Evolutionary conservation across 495 filamentous ascomycete genomes (phyloP).

Genomic region (Extremus antarcticus): DNA sequence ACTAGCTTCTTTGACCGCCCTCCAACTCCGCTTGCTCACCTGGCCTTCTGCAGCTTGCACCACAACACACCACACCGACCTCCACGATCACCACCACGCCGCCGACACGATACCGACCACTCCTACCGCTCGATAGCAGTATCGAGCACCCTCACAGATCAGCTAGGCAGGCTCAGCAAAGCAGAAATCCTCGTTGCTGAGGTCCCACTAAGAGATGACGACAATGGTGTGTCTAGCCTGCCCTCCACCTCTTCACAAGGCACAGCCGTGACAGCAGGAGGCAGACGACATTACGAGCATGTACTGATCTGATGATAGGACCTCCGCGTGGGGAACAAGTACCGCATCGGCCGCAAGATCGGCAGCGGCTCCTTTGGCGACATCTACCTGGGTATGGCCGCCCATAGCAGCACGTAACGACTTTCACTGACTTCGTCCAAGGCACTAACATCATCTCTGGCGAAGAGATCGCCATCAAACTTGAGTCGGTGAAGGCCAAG

Average conservation of each 20-base stretch:
- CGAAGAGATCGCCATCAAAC: constrained; percentile 99
- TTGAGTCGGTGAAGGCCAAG: constrained; percentile 99
- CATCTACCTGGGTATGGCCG: constrained; percentile 77
- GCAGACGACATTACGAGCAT: not conserved
- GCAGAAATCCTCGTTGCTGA: constrained; percentile 7
- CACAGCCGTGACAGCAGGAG: not conserved
- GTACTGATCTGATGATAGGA: constrained; percentile 47
- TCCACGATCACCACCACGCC: not conserved
- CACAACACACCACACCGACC: constrained; percentile 1
- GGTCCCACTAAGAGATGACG: constrained; percentile 17
- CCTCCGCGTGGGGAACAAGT: constrained; percentile 99
- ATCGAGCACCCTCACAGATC: constrained; percentile 7
- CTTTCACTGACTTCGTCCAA: constrained; percentile 25
- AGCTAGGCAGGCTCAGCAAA: not conserved
- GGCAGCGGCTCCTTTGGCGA: constrained; percentile 98
- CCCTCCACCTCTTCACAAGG: not conserved
- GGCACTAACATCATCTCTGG: constrained; percentile 99
- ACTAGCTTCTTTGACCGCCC: not conserved
- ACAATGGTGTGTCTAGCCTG: constrained; percentile 18
- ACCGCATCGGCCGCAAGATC: constrained; percentile 99
- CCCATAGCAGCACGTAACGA: not conserved
- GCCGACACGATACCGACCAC: not conserved
- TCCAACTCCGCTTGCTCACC: constrained; percentile 1
- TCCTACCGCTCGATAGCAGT: constrained; percentile 9
- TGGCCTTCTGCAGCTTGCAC: not conserved